Conservation (phyloP, 129 eudicot genomes). For the Ambrosia trifida region DNA sequence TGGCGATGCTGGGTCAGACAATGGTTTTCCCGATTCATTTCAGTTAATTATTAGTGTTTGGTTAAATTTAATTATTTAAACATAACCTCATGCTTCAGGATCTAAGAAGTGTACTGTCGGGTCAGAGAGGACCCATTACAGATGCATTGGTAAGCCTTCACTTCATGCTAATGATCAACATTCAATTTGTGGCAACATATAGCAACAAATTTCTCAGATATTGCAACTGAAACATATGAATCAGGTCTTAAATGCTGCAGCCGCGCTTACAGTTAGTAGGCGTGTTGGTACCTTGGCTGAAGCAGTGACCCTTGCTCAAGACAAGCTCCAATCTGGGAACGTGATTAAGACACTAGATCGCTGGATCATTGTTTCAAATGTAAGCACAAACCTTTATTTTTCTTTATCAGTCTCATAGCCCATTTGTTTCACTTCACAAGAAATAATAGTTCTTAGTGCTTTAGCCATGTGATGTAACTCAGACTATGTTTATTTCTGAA, state of each 20-base stretch:
- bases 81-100: too few species aligned
- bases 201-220: slow-evolving; percentile 13
- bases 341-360: slow-evolving; percentile 53
- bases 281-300: slow-evolving; percentile 56
- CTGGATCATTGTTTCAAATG: slow-evolving; percentile 59
- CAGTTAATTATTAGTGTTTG: too few species aligned
- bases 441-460: too few species aligned
- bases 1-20: too few species aligned
- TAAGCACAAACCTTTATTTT: slow-evolving; percentile 38
- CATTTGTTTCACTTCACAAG: too few species aligned
- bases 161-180: not conserved
- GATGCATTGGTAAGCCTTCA: slow-evolving; percentile 83
- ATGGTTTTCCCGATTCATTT: too few species aligned
- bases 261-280: slow-evolving; percentile 76
- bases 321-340: slow-evolving; percentile 69
- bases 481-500: too few species aligned
- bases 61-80: too few species aligned
- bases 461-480: too few species aligned
- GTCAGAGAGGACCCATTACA: slow-evolving; percentile 78
- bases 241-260: slow-evolving; percentile 90
- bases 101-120: slow-evolving; percentile 58
- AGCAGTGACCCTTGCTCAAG: slow-evolving; percentile 74
- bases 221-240: slow-evolving; percentile 7
- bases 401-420: not conserved
- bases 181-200: not conserved